phyloP scores from a whole-genome alignment of 345 rosid species.

The Eucalyptus rudis region DNA sequence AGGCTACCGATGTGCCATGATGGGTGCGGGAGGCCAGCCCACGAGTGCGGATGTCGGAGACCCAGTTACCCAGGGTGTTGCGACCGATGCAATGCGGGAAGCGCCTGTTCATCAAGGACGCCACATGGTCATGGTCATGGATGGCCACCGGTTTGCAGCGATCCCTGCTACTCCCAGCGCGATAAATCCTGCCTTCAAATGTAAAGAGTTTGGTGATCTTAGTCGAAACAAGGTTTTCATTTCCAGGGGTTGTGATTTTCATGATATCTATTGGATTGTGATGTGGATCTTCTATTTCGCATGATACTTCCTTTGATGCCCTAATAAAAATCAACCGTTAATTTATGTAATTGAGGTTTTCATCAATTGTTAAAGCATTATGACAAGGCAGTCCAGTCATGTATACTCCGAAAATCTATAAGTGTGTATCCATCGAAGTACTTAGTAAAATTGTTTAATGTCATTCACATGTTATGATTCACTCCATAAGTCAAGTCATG shows the following conservation, averaged over 20 bases:
- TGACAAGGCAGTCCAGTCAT: neutral
- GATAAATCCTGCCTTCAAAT: neutral
- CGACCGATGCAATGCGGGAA: neutral
- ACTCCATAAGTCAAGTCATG: neutral
- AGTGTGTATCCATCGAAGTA: neutral
- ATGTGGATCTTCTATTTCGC: neutral
- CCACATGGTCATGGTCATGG: neutral
- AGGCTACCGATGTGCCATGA: neutral
- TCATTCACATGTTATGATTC: neutral
- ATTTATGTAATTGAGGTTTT: neutral
- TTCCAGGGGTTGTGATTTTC: neutral
- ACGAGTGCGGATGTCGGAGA: neutral
- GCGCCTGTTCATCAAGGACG: neutral
- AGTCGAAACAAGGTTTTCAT: neutral
- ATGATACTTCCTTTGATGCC: neutral
- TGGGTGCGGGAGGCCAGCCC: neutral
- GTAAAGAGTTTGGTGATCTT: neutral
- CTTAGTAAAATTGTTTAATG: neutral
- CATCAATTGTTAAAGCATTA: neutral
- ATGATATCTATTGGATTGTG: neutral
- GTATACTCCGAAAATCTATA: neutral
- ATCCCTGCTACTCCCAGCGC: neutral
- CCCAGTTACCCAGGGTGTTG: neutral
- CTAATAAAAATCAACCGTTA: neutral
- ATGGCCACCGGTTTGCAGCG: neutral